Evolutionary conservation across 306 rosid species (phyloP).

Genomic region (Inga leiocalycina): DNA sequence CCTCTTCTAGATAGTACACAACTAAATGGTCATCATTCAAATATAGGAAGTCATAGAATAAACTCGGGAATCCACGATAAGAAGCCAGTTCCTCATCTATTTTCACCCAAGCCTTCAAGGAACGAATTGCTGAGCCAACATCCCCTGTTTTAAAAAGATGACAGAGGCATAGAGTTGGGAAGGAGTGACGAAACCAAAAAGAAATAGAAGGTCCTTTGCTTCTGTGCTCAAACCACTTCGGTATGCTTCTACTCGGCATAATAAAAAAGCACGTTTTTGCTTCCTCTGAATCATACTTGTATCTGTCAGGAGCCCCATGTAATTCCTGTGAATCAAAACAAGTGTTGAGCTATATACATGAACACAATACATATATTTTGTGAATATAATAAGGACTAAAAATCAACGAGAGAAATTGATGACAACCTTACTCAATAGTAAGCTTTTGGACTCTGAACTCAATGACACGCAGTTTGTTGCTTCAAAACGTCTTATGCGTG

Average conservation of each 20-base stretch:
- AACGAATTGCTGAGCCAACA: too few species aligned
- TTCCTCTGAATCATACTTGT: too few species aligned
- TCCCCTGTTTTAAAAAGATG: neutral
- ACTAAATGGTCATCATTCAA: too few species aligned
- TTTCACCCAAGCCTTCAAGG: neutral
- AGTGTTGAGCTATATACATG: neutral
- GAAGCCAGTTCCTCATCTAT: too few species aligned
- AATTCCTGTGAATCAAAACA: neutral
- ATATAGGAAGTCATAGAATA: too few species aligned
- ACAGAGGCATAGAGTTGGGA: neutral
- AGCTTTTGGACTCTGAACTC: neutral
- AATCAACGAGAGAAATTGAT: neutral
- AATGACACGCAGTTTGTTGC: neutral
- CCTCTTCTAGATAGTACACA: neutral
- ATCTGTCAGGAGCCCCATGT: neutral
- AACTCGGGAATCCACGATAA: accelerated
- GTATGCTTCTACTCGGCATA: neutral
- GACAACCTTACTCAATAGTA: too few species aligned
- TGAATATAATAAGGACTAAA: too few species aligned
- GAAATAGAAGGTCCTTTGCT: neutral
- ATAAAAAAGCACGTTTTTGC: too few species aligned
- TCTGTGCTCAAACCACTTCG: neutral
- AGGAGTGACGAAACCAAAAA: neutral
- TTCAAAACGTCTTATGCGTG: neutral
- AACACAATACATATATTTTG: neutral